Evolutionary conservation across 495 filamentous ascomycete genomes (phyloP).

Genomic region (Elaphomyces granulatus): DNA sequence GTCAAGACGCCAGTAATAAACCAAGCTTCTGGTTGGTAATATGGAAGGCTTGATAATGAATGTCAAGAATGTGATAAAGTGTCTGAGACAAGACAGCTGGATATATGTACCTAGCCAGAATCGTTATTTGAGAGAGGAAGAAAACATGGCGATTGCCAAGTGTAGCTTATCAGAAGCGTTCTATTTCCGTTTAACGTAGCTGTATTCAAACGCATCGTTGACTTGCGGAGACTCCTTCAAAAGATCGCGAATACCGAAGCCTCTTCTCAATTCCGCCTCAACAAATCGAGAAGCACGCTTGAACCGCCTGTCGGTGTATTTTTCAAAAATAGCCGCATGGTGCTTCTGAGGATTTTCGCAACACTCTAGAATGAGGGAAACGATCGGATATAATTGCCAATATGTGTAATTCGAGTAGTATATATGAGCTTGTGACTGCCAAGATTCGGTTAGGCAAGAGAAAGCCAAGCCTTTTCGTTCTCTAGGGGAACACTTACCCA

Average conservation of each 20-base stretch:
- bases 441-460: not conserved
- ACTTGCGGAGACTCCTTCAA: conserved; percentile 11
- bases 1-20: too few relatives aligned
- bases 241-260: conserved; percentile 25
- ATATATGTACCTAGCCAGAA: too few relatives aligned
- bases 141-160: too few relatives aligned
- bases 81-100: too few relatives aligned
- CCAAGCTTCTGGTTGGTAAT: too few relatives aligned
- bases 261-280: conserved; percentile 51
- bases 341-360: conserved; percentile 69
- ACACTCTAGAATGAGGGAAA: conserved; percentile 69
- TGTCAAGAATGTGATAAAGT: too few relatives aligned
- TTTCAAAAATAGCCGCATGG: conserved; percentile 76
- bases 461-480: not conserved
- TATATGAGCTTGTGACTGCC: conserved; percentile 43
- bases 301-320: conserved; percentile 73
- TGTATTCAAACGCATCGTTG: not conserved
- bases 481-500: conserved; percentile 63
- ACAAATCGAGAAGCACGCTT: conserved; percentile 72
- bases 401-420: conserved; percentile 90
- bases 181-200: not conserved
- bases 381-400: conserved; percentile 60
- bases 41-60: too few relatives aligned
- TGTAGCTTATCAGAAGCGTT: too few relatives aligned
- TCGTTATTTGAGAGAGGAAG: too few relatives aligned